These are phyloP conservation scores for Sporothrix humicola DNA, from an alignment of 2,329 filamentous ascomycete species.

Conservation along the genomic window DNA sequence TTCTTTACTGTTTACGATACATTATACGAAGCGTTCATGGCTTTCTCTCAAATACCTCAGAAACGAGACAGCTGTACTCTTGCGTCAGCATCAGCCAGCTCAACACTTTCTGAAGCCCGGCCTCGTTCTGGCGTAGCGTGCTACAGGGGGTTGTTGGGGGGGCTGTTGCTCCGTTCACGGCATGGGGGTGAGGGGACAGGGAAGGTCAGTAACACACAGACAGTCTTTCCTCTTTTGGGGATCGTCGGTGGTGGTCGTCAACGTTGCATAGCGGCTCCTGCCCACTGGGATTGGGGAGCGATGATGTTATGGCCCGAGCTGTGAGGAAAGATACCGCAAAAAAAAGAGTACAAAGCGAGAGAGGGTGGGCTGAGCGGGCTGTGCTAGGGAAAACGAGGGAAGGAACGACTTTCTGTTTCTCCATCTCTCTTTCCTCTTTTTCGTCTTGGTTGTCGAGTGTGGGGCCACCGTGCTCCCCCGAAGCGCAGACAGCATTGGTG, in stretches of 20 bases:
- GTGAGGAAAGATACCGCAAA: neutral
- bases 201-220: constrained; percentile 19
- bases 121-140: constrained; percentile 10
- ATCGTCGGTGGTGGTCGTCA: constrained; percentile 31
- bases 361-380: constrained; percentile 29
- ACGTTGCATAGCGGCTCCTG: constrained; percentile 41
- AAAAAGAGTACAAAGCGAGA: constrained; percentile 6
- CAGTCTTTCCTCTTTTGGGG: constrained; percentile 16
- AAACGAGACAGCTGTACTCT: neutral
- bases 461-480: constrained; percentile 6
- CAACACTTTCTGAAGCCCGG: constrained; percentile 11
- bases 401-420: neutral
- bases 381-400: constrained; percentile 22
- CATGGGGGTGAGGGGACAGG: neutral
- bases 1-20: neutral
- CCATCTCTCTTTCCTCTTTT: neutral
- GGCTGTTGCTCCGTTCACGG: constrained; percentile 18
- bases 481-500: neutral
- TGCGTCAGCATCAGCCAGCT: neutral
- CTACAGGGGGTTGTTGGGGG: constrained; percentile 9
- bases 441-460: neutral
- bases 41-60: neutral
- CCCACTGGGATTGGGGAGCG: constrained; percentile 33
- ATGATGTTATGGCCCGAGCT: constrained; percentile 42
- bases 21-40: too few species aligned